Percentiles rank a stretch among this genome's conserved stretches.
These are phyloP conservation scores for Chimonanthus praecox DNA, from an alignment of 164 flowering plant genomes.

Conservation along the genomic window DNA sequence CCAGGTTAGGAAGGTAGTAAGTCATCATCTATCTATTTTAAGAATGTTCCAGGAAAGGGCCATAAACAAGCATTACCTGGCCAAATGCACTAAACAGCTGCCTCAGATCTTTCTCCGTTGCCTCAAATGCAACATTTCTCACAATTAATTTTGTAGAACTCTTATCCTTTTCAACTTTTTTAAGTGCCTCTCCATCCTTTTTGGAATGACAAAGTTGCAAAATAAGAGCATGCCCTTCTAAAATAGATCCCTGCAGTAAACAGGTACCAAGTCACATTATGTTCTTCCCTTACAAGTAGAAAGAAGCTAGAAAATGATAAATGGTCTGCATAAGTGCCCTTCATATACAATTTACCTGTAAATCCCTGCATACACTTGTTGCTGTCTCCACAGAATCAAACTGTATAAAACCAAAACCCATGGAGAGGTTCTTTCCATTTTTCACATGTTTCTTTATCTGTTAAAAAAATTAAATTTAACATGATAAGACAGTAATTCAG, in stretches of 20 bases:
- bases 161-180: slow-evolving; percentile 50
- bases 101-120: slow-evolving; percentile 83
- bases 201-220: slow-evolving; percentile 81
- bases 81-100: slow-evolving; percentile 92
- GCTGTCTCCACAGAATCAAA: slow-evolving; percentile 89
- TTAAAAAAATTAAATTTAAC: slow-evolving; percentile 5
- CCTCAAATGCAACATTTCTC: slow-evolving; percentile 96
- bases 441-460: slow-evolving; percentile 80
- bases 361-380: slow-evolving; percentile 55
- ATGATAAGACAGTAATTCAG: slow-evolving; percentile 3
- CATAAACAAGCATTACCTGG: slow-evolving; percentile 46
- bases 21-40: no score
- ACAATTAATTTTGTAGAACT: slow-evolving; percentile 85
- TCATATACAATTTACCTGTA: slow-evolving; percentile 50
- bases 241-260: slow-evolving; percentile 67
- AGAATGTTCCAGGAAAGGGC: background rate
- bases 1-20: no score
- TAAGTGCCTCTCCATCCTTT: slow-evolving; percentile 36
- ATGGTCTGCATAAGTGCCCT: background rate
- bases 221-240: slow-evolving; percentile 92
- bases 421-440: slow-evolving; percentile 83
- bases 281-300: background rate
- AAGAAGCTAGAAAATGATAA: background rate
- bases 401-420: slow-evolving; percentile 92
- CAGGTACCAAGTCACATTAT: background rate